These are phyloP conservation scores for Clarireedia homoeocarpa DNA, from an alignment of 2,329 filamentous ascomycete species.

Conservation along the genomic window DNA sequence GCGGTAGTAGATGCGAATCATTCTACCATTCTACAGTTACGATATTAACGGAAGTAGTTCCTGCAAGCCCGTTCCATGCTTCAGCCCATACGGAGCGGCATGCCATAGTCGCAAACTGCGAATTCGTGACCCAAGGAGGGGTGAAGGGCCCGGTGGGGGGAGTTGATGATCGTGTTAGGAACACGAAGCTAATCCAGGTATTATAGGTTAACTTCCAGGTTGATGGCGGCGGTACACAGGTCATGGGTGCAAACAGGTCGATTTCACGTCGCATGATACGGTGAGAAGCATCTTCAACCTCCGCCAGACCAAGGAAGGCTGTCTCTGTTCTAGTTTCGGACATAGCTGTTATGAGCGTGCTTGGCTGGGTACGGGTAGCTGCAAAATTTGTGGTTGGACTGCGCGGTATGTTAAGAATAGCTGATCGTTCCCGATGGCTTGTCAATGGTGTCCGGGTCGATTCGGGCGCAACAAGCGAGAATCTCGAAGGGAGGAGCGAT, in stretches of 20 bases:
- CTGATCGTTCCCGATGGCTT: too few species aligned
- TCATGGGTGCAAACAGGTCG: too few species aligned
- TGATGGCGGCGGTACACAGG: not conserved
- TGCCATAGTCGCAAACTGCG: not conserved
- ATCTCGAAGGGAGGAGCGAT: not conserved
- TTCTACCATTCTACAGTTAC: not conserved
- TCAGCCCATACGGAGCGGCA: not conserved
- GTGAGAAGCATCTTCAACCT: too few species aligned
- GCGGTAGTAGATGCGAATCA: not conserved
- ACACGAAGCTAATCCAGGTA: not conserved
- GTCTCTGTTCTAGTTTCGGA: too few species aligned
- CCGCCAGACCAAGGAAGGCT: too few species aligned
- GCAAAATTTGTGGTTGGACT: too few species aligned
- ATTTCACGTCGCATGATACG: too few species aligned
- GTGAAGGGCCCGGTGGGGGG: not conserved
- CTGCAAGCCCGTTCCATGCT: not conserved
- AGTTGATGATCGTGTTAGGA: not conserved
- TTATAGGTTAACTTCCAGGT: not conserved
- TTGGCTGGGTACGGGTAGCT: too few species aligned
- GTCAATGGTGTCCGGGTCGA: too few species aligned
- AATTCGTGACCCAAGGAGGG: not conserved
- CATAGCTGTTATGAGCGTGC: too few species aligned
- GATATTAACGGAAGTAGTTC: not conserved
- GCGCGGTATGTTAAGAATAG: too few species aligned
- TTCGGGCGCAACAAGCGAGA: not conserved